A percentile compares a stretch with the other conserved stretches of the same genome.
These are phyloP conservation scores for Bryum argenteum DNA, from an alignment of 225 moss, liverwort and hornwort species.

Conservation along the genomic window DNA sequence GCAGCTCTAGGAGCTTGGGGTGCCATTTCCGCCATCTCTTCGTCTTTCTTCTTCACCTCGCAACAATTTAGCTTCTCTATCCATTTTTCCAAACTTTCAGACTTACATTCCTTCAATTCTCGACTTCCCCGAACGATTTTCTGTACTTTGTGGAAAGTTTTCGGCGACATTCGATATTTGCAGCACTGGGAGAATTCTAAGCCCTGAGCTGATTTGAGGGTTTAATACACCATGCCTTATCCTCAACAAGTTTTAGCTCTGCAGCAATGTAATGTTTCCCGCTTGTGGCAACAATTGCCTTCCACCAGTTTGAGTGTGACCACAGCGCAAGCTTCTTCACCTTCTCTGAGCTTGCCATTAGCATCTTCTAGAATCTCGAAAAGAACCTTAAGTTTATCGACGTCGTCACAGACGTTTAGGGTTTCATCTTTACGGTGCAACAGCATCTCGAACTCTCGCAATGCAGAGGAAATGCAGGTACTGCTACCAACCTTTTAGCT, in stretches of 20 bases:
- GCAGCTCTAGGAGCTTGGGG: not conserved
- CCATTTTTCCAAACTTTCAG: too few species aligned
- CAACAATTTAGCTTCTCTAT: too few species aligned
- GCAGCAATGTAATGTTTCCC: slow-evolving; percentile 36
- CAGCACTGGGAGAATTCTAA: not conserved
- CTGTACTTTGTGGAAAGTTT: not conserved
- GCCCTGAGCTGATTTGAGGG: slow-evolving; percentile 12
- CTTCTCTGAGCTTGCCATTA: slow-evolving; percentile 30
- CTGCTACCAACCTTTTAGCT: too few species aligned
- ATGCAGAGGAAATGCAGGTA: slow-evolving; percentile 42
- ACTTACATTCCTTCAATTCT: too few species aligned
- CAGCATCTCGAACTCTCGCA: slow-evolving; percentile 47
- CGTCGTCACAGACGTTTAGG: slow-evolving; percentile 25
- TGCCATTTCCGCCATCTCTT: not conserved
- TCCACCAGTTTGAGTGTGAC: slow-evolving; percentile 28
- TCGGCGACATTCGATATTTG: not conserved
- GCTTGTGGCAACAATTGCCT: slow-evolving; percentile 40
- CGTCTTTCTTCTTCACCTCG: too few species aligned
- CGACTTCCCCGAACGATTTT: not conserved
- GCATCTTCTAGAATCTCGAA: slow-evolving; percentile 11
- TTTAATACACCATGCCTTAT: slow-evolving; percentile 42
- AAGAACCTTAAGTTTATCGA: slow-evolving; percentile 11
- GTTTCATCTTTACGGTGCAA: slow-evolving; percentile 28
- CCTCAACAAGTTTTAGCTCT: slow-evolving; percentile 40
- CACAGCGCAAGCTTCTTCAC: slow-evolving; percentile 14